Evolutionary conservation across 2,329 filamentous ascomycete genomes (phyloP), one percentile per base, ranked within the genome.

Genomic region (Cercospora zeina): DNA sequence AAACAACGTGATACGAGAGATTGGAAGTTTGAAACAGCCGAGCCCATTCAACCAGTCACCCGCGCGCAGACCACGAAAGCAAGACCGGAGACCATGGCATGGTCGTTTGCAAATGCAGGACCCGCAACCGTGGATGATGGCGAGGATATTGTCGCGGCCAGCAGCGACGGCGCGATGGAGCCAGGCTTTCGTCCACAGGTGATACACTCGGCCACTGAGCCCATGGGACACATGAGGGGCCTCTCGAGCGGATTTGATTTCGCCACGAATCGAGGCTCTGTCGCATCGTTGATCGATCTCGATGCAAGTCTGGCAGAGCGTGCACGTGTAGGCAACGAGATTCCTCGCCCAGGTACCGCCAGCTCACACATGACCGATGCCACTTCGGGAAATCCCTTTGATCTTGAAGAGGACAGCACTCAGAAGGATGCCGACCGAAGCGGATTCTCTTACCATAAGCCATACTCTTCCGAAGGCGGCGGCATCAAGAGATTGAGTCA

Each of bases 311-410:
- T 73, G 14, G 66, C 62, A 13, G 76, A 77, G 60, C 68, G 75
- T 1, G 49, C 53, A 21, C 54, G 62, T 16, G 54, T 62, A 49
- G 62, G 69, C 9, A 71, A 76, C 51, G 74, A 77, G 36, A 75
- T 78, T n/a, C 42, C 61, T 8, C 76, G 79, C 4, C 79, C 80
- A 2, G 76, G 76, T 0, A 80, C 79, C 0, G 76, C 79, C 4
- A 74, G 72, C 50, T 80, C 76, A 0, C 71, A 75, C 66, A 60
- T 75, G 51, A 77, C 74, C 16, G 77, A 79, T 56, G 72, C 74
- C 19, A 75, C 76, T 39, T 78, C 74, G 57, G 78, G 78, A 4
- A 78, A 81, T 59, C 80, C 80, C 0, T 82, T 82, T 66, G 80
- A 81, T 67, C 75, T 82, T 6, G 80, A 81, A 65, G 78, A 81